Evolutionary conservation across 192 early-diverging fungal species (phyloP), one percentile per base, ranked within the genome.

Genomic region (Pecoramyces ruminantium): DNA sequence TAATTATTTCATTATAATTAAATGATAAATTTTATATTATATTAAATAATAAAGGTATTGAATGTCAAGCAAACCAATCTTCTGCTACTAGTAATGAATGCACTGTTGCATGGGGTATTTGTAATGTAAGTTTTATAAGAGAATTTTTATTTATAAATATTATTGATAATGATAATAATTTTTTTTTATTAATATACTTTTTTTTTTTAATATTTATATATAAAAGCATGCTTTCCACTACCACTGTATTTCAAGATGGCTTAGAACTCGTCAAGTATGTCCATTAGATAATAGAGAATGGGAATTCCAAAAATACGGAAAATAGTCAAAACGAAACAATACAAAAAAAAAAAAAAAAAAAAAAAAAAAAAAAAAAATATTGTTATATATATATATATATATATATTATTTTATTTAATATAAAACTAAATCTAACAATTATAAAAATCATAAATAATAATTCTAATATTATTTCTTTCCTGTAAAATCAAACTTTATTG

Each of bases 241-340:
- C 82, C 97, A 99, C 83, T 99, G 97, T 87, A 99, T 99, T 80
- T 92, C 93, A 42, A 91, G 96, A 84, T 99, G 97, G 97, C 88
- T 99, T 58, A 98, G 97, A 88, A 96, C 92, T 83, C 90, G 97
- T 77, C 92, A 95, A 84, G 94, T 98, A 28, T 99, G 97, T 84
- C 97, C 97, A 58, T 87, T 99, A 84, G 97, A 99, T 87, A 99
- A 98, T 87, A 88, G 96, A 85, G 94, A 97, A 87, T 99, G 97
- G 97, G 95, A 96, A 84, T 95, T 93, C 89, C 96, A 97, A 85
- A 99, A 97, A 67, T 67, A 67, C 25, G 51, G 51, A 67, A 67
- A 67, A 67, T 67, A 67, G 30, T 6, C 30, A 11, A 3, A 34
- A 34, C 30, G 11, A 34, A 34, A 3, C 4, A 34, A 3, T 34